Evolutionary conservation across 2,329 filamentous ascomycete genomes (phyloP), one percentile per base, ranked within the genome.

Genomic region (Aspergillus sp.): DNA sequence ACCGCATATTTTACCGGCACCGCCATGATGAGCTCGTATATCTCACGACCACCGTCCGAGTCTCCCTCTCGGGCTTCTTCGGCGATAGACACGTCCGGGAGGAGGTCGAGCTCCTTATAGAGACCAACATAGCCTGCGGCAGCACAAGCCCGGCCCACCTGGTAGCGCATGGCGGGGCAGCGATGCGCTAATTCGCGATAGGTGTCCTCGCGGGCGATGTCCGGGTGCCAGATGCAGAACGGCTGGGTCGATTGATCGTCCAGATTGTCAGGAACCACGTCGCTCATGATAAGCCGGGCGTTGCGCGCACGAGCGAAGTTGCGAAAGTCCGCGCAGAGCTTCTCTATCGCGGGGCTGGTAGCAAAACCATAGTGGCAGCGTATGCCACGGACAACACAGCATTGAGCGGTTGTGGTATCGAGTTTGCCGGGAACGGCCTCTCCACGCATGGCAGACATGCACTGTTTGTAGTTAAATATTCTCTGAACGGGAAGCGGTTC

Each of bases 171-270:
- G 4, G 30, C 42, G 22, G 57, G 57, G 38, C 53, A 63, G 1
- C 34, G 37, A 1, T 24, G 10, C 4, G 44, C 53, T n/a, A 67
- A 36, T 1, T 44, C 26, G 2, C 58, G 51, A 15, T 60, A 57
- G 1, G 58, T 66, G 1, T 55, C 50, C 34, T 65, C 57, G 0
- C 33, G 39, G 2, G 63, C 53, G 0, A 55, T 16, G 1, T 62
- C 51, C 0, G 62, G 63, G 38, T 62, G 39, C 60, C 61, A 66
- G 28, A 67, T 61, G 34, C 62, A 67, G 40, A 66, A 66, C 37
- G 43, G 47, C 43, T 43, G 33, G 43, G 43, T 42, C 15, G n/a
- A n/a, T n/a, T n/a, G n/a, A n/a, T n/a, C n/a, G n/a, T n/a, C n/a
- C n/a, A 19, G 20, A 6, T 8, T 12, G 24, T 26, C n/a, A 12